Percentiles rank a stretch among this genome's conserved stretches.
Conservation (phyloP, 495 filamentous ascomycete species). For the Schizothecium vesticola region DNA sequence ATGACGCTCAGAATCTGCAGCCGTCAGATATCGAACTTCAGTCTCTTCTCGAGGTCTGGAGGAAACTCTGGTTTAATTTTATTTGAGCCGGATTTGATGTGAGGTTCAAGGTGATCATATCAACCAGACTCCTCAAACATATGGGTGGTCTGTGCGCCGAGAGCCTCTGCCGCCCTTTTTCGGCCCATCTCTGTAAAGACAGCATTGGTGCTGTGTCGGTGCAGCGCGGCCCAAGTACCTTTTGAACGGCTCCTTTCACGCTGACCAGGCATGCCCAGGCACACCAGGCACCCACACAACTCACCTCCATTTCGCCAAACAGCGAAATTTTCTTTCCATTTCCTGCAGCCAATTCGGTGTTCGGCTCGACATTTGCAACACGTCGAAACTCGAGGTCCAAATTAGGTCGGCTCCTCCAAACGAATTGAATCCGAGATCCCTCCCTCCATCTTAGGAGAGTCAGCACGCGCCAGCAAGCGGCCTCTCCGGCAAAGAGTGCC, state of each 20-base stretch:
- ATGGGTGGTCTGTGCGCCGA: neutral
- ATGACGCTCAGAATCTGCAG: neutral
- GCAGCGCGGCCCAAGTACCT: neutral
- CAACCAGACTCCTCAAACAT: neutral
- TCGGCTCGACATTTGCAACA: neutral
- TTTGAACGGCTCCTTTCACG: neutral
- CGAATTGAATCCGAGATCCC: neutral
- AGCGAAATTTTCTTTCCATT: neutral
- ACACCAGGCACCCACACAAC: neutral
- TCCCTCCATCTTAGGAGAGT: conserved; percentile 7
- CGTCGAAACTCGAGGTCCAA: neutral
- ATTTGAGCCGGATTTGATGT: neutral
- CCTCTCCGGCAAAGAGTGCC: conserved; percentile 17
- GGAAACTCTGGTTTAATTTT: neutral
- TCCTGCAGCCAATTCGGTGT: neutral
- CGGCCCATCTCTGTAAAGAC: neutral
- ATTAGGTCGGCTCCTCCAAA: neutral
- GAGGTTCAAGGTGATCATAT: neutral
- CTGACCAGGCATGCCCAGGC: neutral
- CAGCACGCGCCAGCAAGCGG: conserved; percentile 13
- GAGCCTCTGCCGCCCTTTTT: neutral
- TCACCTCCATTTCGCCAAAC: neutral
- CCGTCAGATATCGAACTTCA: neutral
- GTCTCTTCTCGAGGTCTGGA: neutral
- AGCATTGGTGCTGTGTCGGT: neutral